Conservation (phyloP, 495 filamentous ascomycete genomes). For the Tetracladium setigerum region DNA sequence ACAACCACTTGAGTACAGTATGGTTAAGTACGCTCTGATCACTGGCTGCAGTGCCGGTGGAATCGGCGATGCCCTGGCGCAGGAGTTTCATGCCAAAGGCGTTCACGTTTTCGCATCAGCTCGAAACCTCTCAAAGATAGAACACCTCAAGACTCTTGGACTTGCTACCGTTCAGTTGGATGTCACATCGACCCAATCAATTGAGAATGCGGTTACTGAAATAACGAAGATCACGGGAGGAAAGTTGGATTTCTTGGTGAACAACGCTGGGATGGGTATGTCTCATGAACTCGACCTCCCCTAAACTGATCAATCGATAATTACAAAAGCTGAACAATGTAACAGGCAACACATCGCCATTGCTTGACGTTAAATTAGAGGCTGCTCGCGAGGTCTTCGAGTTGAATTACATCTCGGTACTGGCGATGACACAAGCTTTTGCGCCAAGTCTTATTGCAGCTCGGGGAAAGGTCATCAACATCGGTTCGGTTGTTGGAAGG, state of each 20-base stretch:
- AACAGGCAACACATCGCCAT: constrained; percentile 28
- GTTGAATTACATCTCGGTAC: constrained; percentile 42
- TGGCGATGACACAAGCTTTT: constrained; percentile 49
- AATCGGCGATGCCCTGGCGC: constrained; percentile 30
- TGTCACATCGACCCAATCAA: constrained; percentile 31
- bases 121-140: constrained; percentile 31
- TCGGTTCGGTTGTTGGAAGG: constrained; percentile 40
- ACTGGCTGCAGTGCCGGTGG: constrained; percentile 38
- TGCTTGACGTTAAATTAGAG: constrained; percentile 38
- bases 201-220: constrained; percentile 22
- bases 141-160: constrained; percentile 24
- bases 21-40: constrained; percentile 22
- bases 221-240: constrained; percentile 16
- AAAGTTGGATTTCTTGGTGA: constrained; percentile 42
- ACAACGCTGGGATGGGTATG: constrained; percentile 42
- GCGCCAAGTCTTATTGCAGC: constrained; percentile 38
- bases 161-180: constrained; percentile 41
- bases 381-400: constrained; percentile 37
- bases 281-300: too few relatives aligned
- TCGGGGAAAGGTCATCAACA: constrained; percentile 39
- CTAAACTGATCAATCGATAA: too few relatives aligned
- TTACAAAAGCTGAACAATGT: not conserved
- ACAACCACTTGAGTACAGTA: too few relatives aligned
- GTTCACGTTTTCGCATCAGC: constrained; percentile 34
- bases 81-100: constrained; percentile 24